phyloP scores from a whole-genome alignment of 2,329 filamentous ascomycete genomes.

The Pestalotiopsis sp. region DNA sequence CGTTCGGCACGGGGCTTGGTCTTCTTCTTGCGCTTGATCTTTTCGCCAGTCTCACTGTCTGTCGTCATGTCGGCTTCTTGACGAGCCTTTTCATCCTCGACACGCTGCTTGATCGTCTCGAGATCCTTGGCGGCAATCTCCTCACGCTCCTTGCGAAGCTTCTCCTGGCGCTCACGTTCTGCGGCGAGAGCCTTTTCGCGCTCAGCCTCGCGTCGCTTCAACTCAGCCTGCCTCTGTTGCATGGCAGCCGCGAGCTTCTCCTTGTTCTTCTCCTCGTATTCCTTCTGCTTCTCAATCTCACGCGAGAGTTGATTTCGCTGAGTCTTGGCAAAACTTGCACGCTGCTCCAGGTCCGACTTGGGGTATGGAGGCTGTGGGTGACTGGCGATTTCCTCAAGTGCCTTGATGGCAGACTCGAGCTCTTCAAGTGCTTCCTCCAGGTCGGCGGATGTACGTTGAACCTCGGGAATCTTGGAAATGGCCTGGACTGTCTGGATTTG shows the following conservation, averaged over 20 bases:
- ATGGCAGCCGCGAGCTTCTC: constrained; percentile 82
- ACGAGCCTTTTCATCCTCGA: constrained; percentile 68
- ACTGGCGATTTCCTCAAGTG: constrained; percentile 63
- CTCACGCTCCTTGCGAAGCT: constrained; percentile 84
- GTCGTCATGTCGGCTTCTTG: constrained; percentile 79
- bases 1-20: constrained; percentile 34
- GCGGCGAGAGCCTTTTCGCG: constrained; percentile 67
- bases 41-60: constrained; percentile 80
- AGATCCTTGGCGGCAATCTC: constrained; percentile 78
- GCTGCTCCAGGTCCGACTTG: constrained; percentile 85
- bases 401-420: constrained; percentile 82
- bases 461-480: constrained; percentile 74
- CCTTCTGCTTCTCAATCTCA: constrained; percentile 78
- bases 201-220: constrained; percentile 76
- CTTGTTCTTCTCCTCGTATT: constrained; percentile 93
- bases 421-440: constrained; percentile 79
- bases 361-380: constrained; percentile 80
- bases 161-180: constrained; percentile 74
- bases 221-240: constrained; percentile 77
- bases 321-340: constrained; percentile 97
- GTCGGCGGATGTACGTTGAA: constrained; percentile 76
- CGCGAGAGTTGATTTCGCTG: constrained; percentile 90
- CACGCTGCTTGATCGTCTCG: constrained; percentile 68
- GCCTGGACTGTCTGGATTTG: constrained; percentile 90
- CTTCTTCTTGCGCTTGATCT: constrained; percentile 77